These are phyloP conservation scores for Clonostachys chloroleuca DNA, from an alignment of 2,329 filamentous ascomycete genomes.

Conservation along the genomic window DNA sequence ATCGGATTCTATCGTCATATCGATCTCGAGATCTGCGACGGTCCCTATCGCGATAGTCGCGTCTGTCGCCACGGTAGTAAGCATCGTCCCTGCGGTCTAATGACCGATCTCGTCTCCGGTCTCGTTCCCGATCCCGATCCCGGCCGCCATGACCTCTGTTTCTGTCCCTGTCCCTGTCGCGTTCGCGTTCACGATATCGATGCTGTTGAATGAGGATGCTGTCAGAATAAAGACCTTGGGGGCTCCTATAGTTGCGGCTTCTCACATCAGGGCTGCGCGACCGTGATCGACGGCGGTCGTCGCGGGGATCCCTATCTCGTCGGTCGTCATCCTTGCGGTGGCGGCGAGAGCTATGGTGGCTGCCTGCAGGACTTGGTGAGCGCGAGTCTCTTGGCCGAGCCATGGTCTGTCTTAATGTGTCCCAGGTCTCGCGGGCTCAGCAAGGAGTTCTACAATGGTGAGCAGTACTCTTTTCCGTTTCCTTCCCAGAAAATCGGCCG, in stretches of 20 bases:
- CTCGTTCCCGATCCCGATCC: constrained; percentile 52
- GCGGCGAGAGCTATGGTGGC: constrained; percentile 70
- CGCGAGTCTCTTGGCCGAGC: constrained; percentile 65
- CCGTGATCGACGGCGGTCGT: constrained; percentile 51
- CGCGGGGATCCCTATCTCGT: constrained; percentile 46
- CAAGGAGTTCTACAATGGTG: constrained; percentile 29
- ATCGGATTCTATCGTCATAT: constrained; percentile 53
- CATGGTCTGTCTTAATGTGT: constrained; percentile 30
- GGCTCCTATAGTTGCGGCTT: constrained; percentile 6
- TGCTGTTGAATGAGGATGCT: constrained; percentile 23
- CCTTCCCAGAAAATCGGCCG: too few relatives aligned
- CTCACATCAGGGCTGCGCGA: constrained; percentile 64
- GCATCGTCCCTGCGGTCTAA: constrained; percentile 63
- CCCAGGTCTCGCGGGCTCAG: constrained; percentile 28
- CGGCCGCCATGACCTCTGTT: constrained; percentile 27
- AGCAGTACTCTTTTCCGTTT: constrained; percentile 25
- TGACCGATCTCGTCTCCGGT: constrained; percentile 67
- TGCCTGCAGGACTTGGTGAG: constrained; percentile 94
- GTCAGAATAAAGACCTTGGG: constrained; percentile 31
- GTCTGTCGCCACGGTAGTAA: constrained; percentile 54
- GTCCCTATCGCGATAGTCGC: constrained; percentile 59
- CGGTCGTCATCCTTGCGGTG: constrained; percentile 58
- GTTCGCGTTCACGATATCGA: constrained; percentile 54
- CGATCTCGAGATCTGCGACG: constrained; percentile 61
- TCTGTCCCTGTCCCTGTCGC: constrained; percentile 41